phyloP scores from a whole-genome alignment of 2,329 filamentous ascomycete species.

The Elsinoe australis region DNA sequence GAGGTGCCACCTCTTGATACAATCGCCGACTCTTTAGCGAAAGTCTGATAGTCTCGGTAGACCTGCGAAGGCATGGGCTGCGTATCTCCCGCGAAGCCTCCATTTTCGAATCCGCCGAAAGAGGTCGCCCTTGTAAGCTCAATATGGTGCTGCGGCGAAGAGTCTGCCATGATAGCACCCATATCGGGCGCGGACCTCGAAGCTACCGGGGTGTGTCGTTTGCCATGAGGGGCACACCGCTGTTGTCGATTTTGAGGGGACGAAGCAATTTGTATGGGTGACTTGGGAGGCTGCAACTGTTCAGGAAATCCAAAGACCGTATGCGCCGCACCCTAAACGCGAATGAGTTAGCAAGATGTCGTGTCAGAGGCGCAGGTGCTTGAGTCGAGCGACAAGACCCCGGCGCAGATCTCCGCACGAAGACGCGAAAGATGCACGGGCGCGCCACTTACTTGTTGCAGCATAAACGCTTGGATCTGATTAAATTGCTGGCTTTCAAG shows the following conservation, averaged over 20 bases:
- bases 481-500: slow-evolving; percentile 19
- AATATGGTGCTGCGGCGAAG: slow-evolving; percentile 5
- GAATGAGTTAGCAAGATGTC: background rate
- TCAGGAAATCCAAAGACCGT: background rate
- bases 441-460: slow-evolving; percentile 15
- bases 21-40: background rate
- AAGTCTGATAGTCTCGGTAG: slow-evolving; percentile 31
- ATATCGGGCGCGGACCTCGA: slow-evolving; percentile 14
- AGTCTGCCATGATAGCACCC: slow-evolving; percentile 15
- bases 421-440: slow-evolving; percentile 2
- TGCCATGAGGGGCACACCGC: background rate
- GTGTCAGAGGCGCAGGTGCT: background rate
- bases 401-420: background rate
- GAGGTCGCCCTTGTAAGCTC: slow-evolving; percentile 25
- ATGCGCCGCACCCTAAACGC: slow-evolving; percentile 7
- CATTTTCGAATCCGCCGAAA: slow-evolving; percentile 32
- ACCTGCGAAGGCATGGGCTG: slow-evolving; percentile 42
- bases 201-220: background rate
- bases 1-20: background rate
- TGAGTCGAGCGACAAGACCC: slow-evolving; percentile 1
- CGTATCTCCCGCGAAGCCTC: slow-evolving; percentile 36
- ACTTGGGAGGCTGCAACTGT: slow-evolving; percentile 2
- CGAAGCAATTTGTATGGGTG: background rate
- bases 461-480: slow-evolving; percentile 15
- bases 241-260: background rate